A percentile compares a stretch with the other conserved stretches of the same genome.
These are phyloP conservation scores for Monilinia fructicola DNA, from an alignment of 2,329 filamentous ascomycete genomes.

Conservation along the genomic window DNA sequence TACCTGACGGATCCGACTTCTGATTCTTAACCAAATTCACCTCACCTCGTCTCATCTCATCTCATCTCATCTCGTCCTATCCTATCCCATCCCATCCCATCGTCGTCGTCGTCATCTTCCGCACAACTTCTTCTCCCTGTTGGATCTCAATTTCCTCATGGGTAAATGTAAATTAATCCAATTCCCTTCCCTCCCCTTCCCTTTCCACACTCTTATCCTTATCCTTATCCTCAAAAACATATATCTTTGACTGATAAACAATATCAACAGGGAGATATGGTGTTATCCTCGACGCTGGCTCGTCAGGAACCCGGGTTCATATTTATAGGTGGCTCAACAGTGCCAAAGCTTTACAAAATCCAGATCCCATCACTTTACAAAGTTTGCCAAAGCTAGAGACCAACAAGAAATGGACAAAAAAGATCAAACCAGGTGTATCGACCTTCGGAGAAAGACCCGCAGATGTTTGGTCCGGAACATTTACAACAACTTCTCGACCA, in stretches of 20 bases:
- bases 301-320: conserved; percentile 92
- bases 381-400: conserved; percentile 78
- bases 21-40: background rate
- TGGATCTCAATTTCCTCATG: conserved; percentile 13
- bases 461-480: conserved; percentile 80
- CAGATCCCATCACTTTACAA: conserved; percentile 58
- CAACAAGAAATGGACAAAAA: conserved; percentile 85
- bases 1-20: no score
- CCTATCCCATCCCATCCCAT: no score
- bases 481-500: conserved; percentile 77
- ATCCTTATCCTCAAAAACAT: background rate
- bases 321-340: conserved; percentile 92
- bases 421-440: conserved; percentile 90
- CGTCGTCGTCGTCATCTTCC: background rate
- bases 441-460: conserved; percentile 78
- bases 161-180: conserved; percentile 22
- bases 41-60: background rate
- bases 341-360: conserved; percentile 62
- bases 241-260: background rate
- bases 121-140: background rate
- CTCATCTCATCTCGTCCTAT: background rate
- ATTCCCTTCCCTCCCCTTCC: no score
- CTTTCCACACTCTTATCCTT: no score
- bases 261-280: conserved; percentile 65
- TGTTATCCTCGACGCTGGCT: conserved; percentile 95